phyloP scores from a whole-genome alignment of 2,329 filamentous ascomycete genomes.

The Ophiostoma angusticollis region DNA sequence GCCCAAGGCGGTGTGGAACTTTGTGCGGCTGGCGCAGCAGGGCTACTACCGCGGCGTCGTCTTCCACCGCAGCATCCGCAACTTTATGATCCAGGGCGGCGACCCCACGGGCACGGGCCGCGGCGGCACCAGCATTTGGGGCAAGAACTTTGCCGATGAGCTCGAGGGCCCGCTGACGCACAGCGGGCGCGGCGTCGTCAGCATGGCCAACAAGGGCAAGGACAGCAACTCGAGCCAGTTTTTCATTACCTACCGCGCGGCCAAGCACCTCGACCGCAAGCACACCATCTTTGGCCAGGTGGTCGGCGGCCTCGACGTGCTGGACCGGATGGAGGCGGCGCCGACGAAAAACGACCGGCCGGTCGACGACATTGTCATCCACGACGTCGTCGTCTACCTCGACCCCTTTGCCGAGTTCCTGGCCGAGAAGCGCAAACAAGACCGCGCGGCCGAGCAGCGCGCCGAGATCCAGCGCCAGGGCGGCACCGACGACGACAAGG shows the following conservation, averaged over 20 bases:
- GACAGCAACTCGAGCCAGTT: slow-evolving; percentile 94
- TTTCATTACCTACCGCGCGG: slow-evolving; percentile 80
- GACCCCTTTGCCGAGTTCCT: slow-evolving; percentile 94
- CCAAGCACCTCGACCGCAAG: slow-evolving; percentile 80
- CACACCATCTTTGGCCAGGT: slow-evolving; percentile 93
- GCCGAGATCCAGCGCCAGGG: slow-evolving; percentile 51
- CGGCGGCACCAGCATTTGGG: slow-evolving; percentile 86
- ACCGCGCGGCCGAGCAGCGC: slow-evolving; percentile 42
- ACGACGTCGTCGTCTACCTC: slow-evolving; percentile 73
- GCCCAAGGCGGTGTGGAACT: slow-evolving; percentile 94
- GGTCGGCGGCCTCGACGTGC: slow-evolving; percentile 59
- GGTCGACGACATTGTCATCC: slow-evolving; percentile 64
- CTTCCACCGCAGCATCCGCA: slow-evolving; percentile 89
- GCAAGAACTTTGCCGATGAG: slow-evolving; percentile 87
- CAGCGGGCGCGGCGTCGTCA: slow-evolving; percentile 63
- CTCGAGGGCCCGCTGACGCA: slow-evolving; percentile 84
- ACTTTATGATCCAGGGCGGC: slow-evolving; percentile 97
- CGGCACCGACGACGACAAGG: slow-evolving; percentile 73
- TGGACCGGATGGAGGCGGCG: slow-evolving; percentile 65
- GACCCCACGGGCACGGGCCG: slow-evolving; percentile 86
- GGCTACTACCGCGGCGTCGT: slow-evolving; percentile 76
- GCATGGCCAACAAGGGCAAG: slow-evolving; percentile 98
- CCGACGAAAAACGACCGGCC: slow-evolving; percentile 67
- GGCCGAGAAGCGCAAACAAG: slow-evolving; percentile 55
- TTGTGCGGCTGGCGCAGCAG: slow-evolving; percentile 72